A percentile compares a stretch with the other conserved stretches of the same genome.
phyloP scores from a whole-genome alignment of 129 eudicot species.

The Flaveria sonorensis region DNA sequence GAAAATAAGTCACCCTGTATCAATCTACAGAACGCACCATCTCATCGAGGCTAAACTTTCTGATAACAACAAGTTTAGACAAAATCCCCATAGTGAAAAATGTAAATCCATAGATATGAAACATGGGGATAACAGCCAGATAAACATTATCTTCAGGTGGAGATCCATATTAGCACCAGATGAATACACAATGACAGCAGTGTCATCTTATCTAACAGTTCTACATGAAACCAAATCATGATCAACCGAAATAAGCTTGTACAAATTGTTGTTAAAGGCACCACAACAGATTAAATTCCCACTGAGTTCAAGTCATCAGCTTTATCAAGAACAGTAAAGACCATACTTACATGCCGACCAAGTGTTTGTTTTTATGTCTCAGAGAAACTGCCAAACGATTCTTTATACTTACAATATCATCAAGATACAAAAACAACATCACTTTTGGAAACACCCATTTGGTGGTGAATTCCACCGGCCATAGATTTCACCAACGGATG shows the following conservation, averaged over 20 bases:
- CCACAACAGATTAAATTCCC: slow-evolving; percentile 45
- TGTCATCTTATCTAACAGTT: slow-evolving; percentile 55
- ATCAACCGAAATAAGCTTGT: slow-evolving; percentile 44
- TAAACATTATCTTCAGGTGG: too few relatives aligned
- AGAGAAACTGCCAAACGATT: slow-evolving; percentile 65
- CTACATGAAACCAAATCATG: slow-evolving; percentile 40
- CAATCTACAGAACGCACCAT: too few relatives aligned
- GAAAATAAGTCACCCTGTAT: too few relatives aligned
- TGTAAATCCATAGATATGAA: slow-evolving; percentile 89
- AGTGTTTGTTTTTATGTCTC: slow-evolving; percentile 66
- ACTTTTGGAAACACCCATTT: slow-evolving; percentile 64
- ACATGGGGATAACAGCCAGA: slow-evolving; percentile 86
- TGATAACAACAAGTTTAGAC: too few relatives aligned
- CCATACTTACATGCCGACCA: slow-evolving; percentile 43
- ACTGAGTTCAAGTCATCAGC: slow-evolving; percentile 40
- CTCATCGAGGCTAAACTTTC: too few relatives aligned
- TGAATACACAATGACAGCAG: slow-evolving; percentile 83
- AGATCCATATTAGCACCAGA: too few relatives aligned
- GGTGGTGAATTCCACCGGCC: slow-evolving; percentile 64
- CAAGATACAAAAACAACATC: slow-evolving; percentile 66
- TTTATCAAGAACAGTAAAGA: slow-evolving; percentile 41
- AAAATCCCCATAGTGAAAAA: too few relatives aligned
- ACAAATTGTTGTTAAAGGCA: slow-evolving; percentile 47
- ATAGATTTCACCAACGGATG: slow-evolving; percentile 47
- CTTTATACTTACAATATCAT: slow-evolving; percentile 70